Base-by-base conservation (phyloP, 2,329 filamentous ascomycete genomes). In the Trichoderma sp. region DNA sequence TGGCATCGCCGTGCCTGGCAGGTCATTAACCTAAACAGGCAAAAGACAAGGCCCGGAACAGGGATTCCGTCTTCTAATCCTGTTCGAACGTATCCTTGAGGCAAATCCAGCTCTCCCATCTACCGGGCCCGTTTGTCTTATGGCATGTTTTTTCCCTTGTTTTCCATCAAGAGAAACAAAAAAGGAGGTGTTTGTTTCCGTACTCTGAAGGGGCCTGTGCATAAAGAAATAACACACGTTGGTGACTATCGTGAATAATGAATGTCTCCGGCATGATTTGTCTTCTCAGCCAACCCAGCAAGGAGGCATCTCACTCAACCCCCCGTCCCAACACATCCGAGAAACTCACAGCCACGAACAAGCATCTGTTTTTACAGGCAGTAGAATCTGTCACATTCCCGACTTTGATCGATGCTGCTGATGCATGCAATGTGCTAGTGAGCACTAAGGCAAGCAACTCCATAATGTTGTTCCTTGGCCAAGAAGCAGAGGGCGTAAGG, bases 21-120 rank as follows among this genome's bases (percentile, higher is more conserved):
- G 26, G 15, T n/a, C 32, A 24, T 70, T 70, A 70, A 70, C 58
- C 67, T 36, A 43, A 63, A 63, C n/a, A 56, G 67, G 67, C 58
- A 70, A 60, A 60, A 62, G 67, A 56, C 47, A 34, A 63, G 21
- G 28, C 30, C 43, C 14, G 14, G 14, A 26, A 36, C 67, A 62
- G 6, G 67, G 39, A 36, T 39, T 39, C 21, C 9, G 4, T 21
- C n/a, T 39, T 24, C 47, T 53, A 24, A 53, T 53, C 39, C 47
- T 24, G 15, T 24, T 53, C 21, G 47, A 51, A 21, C 11, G 15
- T 24, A 51, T 51, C n/a, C n/a, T 51, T 24, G 43, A 51, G 53
- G 67, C 67, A 70, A 14, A 56, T 28, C 32, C 32, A 34, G 32
- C 39, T 9, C 15, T 30, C 64, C 51, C 64, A 39, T 67, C 64